phyloP scores from a whole-genome alignment of 164 flowering plant genomes.

The Taxillus chinensis region DNA sequence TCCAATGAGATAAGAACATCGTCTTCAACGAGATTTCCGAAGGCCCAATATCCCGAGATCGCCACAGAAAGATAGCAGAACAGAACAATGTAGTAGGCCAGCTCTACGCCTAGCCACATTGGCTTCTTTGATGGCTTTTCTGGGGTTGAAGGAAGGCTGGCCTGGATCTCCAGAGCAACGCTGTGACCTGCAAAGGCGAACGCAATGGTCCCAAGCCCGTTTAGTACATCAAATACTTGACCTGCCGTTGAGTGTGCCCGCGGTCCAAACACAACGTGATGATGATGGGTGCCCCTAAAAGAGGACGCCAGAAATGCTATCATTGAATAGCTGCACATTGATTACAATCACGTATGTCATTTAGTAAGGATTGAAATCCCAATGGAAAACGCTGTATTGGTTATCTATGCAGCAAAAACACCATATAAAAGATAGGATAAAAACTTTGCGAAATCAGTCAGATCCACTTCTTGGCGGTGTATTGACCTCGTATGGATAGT shows the following conservation, averaged over 20 bases:
- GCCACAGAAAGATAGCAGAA: constrained; percentile 26
- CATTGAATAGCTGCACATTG: constrained; percentile 21
- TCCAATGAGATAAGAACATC: constrained; percentile 25
- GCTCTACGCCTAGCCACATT: constrained; percentile 25
- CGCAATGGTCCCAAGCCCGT: constrained; percentile 18
- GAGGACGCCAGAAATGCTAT: constrained; percentile 20
- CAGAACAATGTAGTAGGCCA: constrained; percentile 24
- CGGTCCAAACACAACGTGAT: not conserved
- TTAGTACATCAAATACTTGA: constrained; percentile 16
- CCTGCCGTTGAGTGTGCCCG: constrained; percentile 12
- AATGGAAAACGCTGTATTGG: too few relatives aligned
- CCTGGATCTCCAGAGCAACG: constrained; percentile 31
- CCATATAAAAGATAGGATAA: too few relatives aligned
- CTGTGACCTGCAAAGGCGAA: constrained; percentile 30
- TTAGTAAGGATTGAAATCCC: too few relatives aligned
- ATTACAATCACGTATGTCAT: too few relatives aligned
- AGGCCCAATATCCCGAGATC: constrained; percentile 19
- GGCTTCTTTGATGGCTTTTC: constrained; percentile 21
- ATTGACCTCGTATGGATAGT: too few relatives aligned
- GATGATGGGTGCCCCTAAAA: constrained; percentile 11
- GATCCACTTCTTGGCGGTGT: too few relatives aligned
- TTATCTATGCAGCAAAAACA: too few relatives aligned
- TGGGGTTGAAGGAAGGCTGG: constrained; percentile 24
- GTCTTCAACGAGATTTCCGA: constrained; percentile 22
- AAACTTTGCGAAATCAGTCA: too few relatives aligned